Base-by-base conservation (phyloP, 495 filamentous ascomycete genomes). In the Aspergillus avenaceus region DNA sequence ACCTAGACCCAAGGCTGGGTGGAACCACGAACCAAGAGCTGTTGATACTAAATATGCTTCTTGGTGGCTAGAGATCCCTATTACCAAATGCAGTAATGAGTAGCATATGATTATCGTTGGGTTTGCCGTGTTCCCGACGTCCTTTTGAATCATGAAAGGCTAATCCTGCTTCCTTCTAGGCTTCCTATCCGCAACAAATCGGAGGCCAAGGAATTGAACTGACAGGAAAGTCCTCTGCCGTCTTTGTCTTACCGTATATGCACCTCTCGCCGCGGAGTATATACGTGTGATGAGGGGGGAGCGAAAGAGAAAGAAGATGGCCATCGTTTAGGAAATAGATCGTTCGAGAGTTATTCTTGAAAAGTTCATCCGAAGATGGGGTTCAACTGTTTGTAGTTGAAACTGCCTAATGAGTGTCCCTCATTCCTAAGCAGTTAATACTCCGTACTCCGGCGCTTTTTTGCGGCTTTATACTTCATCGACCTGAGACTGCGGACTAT, bases 1-100 rank as follows among this genome's bases (percentile, higher is more conserved):
- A 21, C 18, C 26, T 25, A 25, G 24, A 25, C 40, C 8, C 19
- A 49, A 37, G 49, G 51, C 37, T 47, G 36, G 27, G 37, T 53
- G 38, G 45, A 53, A 18, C 38, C 42, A 25, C 8, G 16, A 24
- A 44, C 38, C 48, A 32, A 32, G 37, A 18, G 5, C 16, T 4
- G n/a, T 38, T 38, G 34, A 38, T 38, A 9, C 34, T 19, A 38
- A 36, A 36, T 36, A 38, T 21, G 8, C 34, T 38, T 38, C 16
- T 38, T 16, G 18, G 16, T n/a, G 34, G 14, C 16, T 38, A 38
- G 14, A 6, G 12, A 14, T 36, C 18, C n/a, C n/a, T 36, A 14
- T 36, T 36, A 36, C 32, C 12, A 2, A 14, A 36, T 14, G 32
- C n/a, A 36, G 32, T 36, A 36, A 36, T 12, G 32, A 38, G 34